Evolutionary conservation across 768 basidiomycete genomes (phyloP).

Genomic region (Boletus reticulatus): DNA sequence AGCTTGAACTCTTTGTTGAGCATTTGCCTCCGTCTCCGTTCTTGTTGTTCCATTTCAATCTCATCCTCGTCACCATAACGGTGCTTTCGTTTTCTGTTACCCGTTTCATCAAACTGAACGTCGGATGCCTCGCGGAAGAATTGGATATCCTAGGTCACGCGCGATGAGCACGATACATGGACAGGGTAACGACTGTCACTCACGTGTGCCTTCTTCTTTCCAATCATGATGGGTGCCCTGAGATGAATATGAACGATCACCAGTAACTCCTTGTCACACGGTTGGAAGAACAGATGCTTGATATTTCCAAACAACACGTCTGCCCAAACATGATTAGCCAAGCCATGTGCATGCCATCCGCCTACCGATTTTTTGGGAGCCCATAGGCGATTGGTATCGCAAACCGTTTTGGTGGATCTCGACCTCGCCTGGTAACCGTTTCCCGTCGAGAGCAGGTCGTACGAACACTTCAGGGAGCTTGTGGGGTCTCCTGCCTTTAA

Average conservation of each 20-base stretch:
- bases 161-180: neutral
- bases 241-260: conserved; percentile 94
- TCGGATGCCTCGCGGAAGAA: conserved; percentile 98
- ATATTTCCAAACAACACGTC: conserved; percentile 96
- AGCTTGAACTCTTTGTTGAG: conserved; percentile 93
- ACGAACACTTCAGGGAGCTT: conserved; percentile 92
- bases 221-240: conserved; percentile 95
- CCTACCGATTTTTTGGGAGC: conserved; percentile 88
- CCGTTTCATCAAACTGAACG: conserved; percentile 97
- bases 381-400: conserved; percentile 83
- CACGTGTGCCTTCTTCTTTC: conserved; percentile 96
- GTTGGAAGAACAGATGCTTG: conserved; percentile 99
- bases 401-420: conserved; percentile 98
- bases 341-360: neutral
- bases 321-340: conserved; percentile 30
- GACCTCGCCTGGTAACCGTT: conserved; percentile 93
- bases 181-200: conserved; percentile 22
- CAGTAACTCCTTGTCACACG: conserved; percentile 92
- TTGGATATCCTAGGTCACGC: conserved; percentile 76
- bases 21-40: conserved; percentile 82
- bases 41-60: conserved; percentile 98
- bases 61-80: conserved; percentile 99
- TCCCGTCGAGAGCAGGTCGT: conserved; percentile 91
- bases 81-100: conserved; percentile 96
- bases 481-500: conserved; percentile 83